Base-by-base conservation (phyloP, 2,329 filamentous ascomycete genomes). In the Penicillium frequentans region DNA sequence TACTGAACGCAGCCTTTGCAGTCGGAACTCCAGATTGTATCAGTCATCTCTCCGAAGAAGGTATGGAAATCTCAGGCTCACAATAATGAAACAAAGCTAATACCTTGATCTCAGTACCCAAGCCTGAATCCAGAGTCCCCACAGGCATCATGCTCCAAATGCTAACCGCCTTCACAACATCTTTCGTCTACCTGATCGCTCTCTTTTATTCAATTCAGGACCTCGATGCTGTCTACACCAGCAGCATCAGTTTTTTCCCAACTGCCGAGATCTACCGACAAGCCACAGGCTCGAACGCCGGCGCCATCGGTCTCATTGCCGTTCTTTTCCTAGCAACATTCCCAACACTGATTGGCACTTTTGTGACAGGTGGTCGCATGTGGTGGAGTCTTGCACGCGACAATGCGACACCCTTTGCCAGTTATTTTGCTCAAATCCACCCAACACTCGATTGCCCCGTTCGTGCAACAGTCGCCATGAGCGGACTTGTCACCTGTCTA, bases 231-330 rank as follows among this genome's bases (percentile, higher is more conserved):
- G 80, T 86, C 46, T 77, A 84, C 19, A 74, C 76, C 55, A 81
- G 80, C 31, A 72, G 48, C 11, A 63, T 68, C 19, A 52, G 60
- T 21, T 63, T 80, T 3, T 88, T 86, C 63, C 88, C 88, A 0
- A 82, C 90, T 13, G 84, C 86, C 7, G 84, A 86, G 52, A 86
- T 90, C 56, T 90, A 90, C 70, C 77, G 69, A 26, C 84, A 86
- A 69, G 83, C 82, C 0, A 85, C 83, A 0, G 78, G 80, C 0
- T 81, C 79, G 1, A 74, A 73, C 0, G 76, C 75, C 0, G 84
- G 82, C 1, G 80, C 83, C 0, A 77, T 81, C 0, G 82, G 81
- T 0, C 70, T 86, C 3, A 74, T 85, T 0, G 70, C 82, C 31
- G 76, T 89, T 2, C 77, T 84, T 27, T 79, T 84, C 60, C 68